Base-by-base conservation (phyloP, 768 basidiomycete genomes). In the Leccinum fibrillosum region DNA sequence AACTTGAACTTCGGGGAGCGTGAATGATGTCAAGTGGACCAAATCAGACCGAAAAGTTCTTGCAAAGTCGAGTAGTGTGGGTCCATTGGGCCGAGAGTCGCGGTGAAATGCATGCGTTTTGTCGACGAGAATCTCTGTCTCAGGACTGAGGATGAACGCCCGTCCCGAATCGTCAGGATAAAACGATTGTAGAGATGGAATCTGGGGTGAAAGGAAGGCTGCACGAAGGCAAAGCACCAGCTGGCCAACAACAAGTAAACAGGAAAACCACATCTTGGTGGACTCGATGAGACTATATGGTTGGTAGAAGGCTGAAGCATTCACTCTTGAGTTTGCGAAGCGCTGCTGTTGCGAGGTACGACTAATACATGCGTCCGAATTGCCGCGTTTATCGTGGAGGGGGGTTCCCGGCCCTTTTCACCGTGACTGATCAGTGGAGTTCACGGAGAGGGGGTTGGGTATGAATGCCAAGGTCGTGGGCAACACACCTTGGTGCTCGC, bases 121-220 rank as follows among this genome's bases (percentile, higher is more conserved):
- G 58, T 78, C 76, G n/a, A 79, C 76, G 13, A 77, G 25, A 30
- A 79, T 74, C 48, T 66, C 66, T 13, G 74, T 72, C 48, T 62
- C 55, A 7, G 72, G 47, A 6, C 65, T 56, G 13, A 78, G 67
- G 44, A 64, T 17, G 55, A 78, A 79, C 19, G 54, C 37, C n/a
- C 19, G 57, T 10, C 59, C 67, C 4, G n/a, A 55, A 26, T 57
- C 35, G 1, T 66, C 61, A 0, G 65, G 60, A 28, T 58, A 56
- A 59, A 78, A 77, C 0, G 69, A 70, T 9, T 71, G 71, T n/a
- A 77, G 49, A 30, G 76, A 74, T 3, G 76, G 76, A 12, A 78
- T 75, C 58, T 77, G 77, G 17, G 74, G 67, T 11, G 62, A 63
- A 32, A 66, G 30, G 19, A 6, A 32, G 9, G 53, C 37, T 52